Percentiles rank a stretch among this genome's conserved stretches.
Evolutionary conservation across 2,329 filamentous ascomycete genomes (phyloP).

Genomic region (Clonostachys chloroleuca): DNA sequence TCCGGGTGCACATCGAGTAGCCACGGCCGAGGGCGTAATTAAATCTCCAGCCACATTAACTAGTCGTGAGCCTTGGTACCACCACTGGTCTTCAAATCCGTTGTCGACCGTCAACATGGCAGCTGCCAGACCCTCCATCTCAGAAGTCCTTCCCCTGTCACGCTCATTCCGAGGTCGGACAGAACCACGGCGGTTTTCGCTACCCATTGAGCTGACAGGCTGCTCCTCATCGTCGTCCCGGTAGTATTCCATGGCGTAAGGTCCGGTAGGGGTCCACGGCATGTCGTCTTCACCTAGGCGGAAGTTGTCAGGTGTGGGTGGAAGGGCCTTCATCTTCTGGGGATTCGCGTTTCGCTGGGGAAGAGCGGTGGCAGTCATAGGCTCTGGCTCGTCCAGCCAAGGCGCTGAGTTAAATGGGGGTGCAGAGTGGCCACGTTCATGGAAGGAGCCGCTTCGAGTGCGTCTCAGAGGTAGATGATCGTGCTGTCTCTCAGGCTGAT

Average conservation of each 20-base stretch:
- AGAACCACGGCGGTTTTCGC: background rate
- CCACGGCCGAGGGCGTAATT: slow-evolving; percentile 1
- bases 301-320: slow-evolving; percentile 24
- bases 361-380: slow-evolving; percentile 17
- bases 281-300: slow-evolving; percentile 39
- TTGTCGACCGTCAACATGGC: slow-evolving; percentile 55
- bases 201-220: too few species aligned
- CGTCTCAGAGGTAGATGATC: slow-evolving; percentile 1
- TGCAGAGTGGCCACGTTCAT: slow-evolving; percentile 42
- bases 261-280: slow-evolving; percentile 32
- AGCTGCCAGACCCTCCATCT: slow-evolving; percentile 43
- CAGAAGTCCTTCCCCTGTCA: slow-evolving; percentile 14
- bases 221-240: too few species aligned
- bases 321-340: slow-evolving; percentile 35
- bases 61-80: slow-evolving; percentile 40
- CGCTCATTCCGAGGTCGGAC: slow-evolving; percentile 14
- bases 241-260: slow-evolving; percentile 8
- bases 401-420: slow-evolving; percentile 41
- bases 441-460: slow-evolving; percentile 17
- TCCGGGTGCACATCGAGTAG: background rate
- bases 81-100: slow-evolving; percentile 54
- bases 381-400: slow-evolving; percentile 35
- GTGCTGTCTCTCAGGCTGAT: background rate
- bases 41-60: slow-evolving; percentile 5
- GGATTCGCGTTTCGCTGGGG: slow-evolving; percentile 11